Evolutionary conservation across 495 filamentous ascomycete species (phyloP).

Genomic region (Penicillium waksmanii): DNA sequence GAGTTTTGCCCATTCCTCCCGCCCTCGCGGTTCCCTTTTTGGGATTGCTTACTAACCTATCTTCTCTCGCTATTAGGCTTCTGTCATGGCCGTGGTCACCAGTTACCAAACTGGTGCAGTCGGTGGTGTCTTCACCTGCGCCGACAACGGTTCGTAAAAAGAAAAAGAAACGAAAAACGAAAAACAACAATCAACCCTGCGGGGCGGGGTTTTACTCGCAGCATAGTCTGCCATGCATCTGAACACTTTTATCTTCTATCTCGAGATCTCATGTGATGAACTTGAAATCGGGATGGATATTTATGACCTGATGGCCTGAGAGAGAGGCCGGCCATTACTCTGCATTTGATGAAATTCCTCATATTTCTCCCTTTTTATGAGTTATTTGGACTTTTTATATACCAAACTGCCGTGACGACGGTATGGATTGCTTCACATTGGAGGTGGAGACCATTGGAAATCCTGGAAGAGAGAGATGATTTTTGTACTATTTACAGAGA

Average conservation of each 20-base stretch:
- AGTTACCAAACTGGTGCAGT: slow-evolving; percentile 59
- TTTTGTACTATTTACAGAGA: too few species aligned
- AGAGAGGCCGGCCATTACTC: neutral
- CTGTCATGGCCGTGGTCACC: slow-evolving; percentile 66
- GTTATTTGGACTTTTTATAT: neutral
- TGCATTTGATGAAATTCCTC: neutral
- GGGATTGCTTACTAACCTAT: neutral
- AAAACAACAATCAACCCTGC: neutral
- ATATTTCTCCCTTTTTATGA: neutral
- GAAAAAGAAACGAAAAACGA: slow-evolving; percentile 11
- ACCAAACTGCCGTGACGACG: neutral
- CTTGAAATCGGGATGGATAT: neutral
- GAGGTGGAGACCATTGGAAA: too few species aligned
- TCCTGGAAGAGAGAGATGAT: too few species aligned
- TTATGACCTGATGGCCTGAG: neutral
- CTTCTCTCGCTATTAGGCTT: slow-evolving; percentile 36
- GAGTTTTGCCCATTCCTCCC: slow-evolving; percentile 36
- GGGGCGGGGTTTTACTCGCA: slow-evolving; percentile 1
- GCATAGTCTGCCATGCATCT: neutral
- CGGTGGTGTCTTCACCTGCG: slow-evolving; percentile 64
- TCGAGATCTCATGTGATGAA: neutral
- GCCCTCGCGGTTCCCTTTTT: neutral
- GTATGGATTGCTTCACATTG: neutral
- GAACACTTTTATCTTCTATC: neutral
- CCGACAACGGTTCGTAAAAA: slow-evolving; percentile 56